A percentile compares a stretch with the other conserved stretches of the same genome.
phyloP scores from a whole-genome alignment of 345 rosid genomes.

The Eucalyptus pumila region DNA sequence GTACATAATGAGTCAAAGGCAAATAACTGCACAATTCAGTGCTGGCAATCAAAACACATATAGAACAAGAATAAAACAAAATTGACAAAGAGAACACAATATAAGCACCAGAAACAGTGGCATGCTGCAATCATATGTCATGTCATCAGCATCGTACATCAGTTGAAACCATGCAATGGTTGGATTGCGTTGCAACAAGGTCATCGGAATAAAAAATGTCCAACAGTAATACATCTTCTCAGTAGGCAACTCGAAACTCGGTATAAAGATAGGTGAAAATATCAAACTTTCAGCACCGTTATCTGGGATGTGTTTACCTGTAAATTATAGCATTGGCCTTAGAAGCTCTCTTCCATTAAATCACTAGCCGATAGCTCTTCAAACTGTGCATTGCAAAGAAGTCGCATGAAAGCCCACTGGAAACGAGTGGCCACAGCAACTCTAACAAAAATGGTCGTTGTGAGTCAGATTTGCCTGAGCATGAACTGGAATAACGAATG shows the following conservation, averaged over 20 bases:
- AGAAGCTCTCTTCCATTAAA: conserved; percentile 13
- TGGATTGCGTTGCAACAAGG: background rate
- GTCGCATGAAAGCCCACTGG: too few relatives aligned
- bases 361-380: too few relatives aligned
- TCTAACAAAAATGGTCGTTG: too few relatives aligned
- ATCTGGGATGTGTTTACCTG: conserved; percentile 25
- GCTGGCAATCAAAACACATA: background rate
- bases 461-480: too few relatives aligned
- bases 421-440: too few relatives aligned
- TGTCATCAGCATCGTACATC: background rate
- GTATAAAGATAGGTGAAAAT: too few relatives aligned
- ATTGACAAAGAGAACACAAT: background rate
- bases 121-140: background rate
- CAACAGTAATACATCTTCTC: background rate
- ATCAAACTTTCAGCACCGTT: too few relatives aligned
- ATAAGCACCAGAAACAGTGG: background rate
- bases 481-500: too few relatives aligned
- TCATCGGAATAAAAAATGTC: background rate
- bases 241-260: background rate
- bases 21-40: background rate
- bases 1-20: background rate
- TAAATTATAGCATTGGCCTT: conserved; percentile 85
- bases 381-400: too few relatives aligned
- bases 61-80: background rate
- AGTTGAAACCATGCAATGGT: background rate